A percentile compares a stretch with the other conserved stretches of the same genome.
Conservation (phyloP, 2,329 filamentous ascomycete genomes). For the Pseudogymnoascus pannorum region DNA sequence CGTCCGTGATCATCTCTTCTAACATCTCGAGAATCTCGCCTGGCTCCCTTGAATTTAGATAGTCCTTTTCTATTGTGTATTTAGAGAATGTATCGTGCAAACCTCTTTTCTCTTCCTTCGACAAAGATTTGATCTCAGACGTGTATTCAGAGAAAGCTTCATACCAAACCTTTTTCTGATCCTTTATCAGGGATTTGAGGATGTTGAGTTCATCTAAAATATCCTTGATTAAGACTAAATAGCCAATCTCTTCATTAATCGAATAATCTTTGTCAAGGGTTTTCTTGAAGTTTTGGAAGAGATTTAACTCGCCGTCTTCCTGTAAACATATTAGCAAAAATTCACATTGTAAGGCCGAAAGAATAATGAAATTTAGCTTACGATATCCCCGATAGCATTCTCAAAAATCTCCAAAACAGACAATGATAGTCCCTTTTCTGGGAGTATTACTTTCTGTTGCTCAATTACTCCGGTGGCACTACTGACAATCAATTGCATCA, state of each 20-base stretch:
- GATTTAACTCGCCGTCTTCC: neutral
- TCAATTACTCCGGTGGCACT: neutral
- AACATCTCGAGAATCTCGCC: conserved; percentile 10
- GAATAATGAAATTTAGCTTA: neutral
- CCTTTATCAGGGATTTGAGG: neutral
- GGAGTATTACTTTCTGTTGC: neutral
- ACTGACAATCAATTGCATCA: neutral
- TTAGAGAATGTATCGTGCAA: conserved; percentile 12
- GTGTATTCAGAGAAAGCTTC: neutral
- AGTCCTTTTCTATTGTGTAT: conserved; percentile 9
- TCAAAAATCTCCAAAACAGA: neutral
- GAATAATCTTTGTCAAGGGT: neutral
- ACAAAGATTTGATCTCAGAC: conserved; percentile 10
- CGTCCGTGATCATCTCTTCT: conserved; percentile 13
- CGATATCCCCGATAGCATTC: neutral
- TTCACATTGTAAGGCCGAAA: no score
- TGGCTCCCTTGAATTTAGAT: conserved; percentile 2
- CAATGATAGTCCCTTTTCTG: neutral
- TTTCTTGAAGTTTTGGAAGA: neutral
- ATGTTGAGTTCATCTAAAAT: conserved; percentile 17
- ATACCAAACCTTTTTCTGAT: neutral
- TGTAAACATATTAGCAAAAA: neutral
- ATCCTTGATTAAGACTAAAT: conserved; percentile 14
- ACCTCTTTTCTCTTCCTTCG: conserved; percentile 12
- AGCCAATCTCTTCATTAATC: neutral